A percentile compares a stretch with the other conserved stretches of the same genome.
Conservation (phyloP, 2,329 filamentous ascomycete species). For the Ophiostoma sp. region DNA sequence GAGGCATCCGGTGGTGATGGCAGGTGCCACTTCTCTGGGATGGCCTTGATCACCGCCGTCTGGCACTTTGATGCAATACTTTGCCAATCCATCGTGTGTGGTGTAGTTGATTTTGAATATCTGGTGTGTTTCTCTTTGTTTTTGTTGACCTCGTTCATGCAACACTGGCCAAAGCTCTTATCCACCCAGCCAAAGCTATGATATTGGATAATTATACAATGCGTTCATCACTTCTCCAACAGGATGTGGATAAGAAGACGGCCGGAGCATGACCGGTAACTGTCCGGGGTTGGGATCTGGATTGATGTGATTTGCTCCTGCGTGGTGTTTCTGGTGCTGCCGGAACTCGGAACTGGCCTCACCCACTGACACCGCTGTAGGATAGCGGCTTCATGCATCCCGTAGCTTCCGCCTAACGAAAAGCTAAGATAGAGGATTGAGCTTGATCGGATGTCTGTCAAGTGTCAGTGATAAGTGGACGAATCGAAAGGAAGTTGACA, state of each 20-base stretch:
- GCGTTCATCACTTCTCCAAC: not conserved
- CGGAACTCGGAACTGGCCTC: conserved; percentile 11
- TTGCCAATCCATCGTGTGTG: conserved; percentile 8
- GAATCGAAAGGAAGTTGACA: not conserved
- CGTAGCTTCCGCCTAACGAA: not conserved
- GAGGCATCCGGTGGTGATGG: not conserved
- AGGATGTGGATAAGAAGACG: not conserved
- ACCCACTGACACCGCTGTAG: not conserved
- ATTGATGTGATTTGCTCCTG: not conserved
- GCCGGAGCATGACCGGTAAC: not conserved
- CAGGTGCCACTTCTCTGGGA: conserved; percentile 18
- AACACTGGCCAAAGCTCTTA: not conserved
- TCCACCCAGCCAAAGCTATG: not conserved
- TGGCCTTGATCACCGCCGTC: not conserved
- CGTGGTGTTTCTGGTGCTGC: not conserved
- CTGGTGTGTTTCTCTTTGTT: not conserved
- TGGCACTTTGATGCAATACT: conserved; percentile 7
- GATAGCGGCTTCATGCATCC: not conserved
- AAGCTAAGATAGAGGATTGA: not conserved
- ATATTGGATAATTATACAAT: conserved; percentile 1
- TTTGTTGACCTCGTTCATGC: not conserved
- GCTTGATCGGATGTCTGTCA: not conserved
- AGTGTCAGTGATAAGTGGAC: not conserved
- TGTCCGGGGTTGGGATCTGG: not conserved
- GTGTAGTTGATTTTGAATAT: not conserved